These are phyloP conservation scores for Penicillium antarcticum DNA, from an alignment of 495 filamentous ascomycete species.

Conservation along the genomic window DNA sequence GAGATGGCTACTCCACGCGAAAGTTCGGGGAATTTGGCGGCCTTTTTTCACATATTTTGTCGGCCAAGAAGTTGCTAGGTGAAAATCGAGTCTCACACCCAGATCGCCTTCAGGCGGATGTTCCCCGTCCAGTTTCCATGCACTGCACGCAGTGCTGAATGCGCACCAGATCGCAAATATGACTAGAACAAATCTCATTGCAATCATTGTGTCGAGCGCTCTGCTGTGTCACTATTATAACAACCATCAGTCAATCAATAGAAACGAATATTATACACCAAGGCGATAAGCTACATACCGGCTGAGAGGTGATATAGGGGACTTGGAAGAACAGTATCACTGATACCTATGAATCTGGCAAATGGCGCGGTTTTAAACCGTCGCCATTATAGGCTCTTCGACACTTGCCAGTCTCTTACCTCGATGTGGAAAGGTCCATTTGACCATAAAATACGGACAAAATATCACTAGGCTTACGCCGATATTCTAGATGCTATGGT, in stretches of 20 bases:
- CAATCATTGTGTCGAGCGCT: not conserved
- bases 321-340: not conserved
- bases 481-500: not conserved
- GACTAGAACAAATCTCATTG: not conserved
- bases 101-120: not conserved
- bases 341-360: not conserved
- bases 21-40: not conserved
- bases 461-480: not conserved
- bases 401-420: not conserved
- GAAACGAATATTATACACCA: not conserved
- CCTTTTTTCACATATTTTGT: not conserved
- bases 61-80: not conserved
- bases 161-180: not conserved
- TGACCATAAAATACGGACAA: not conserved
- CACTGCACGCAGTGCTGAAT: not conserved
- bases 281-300: not conserved
- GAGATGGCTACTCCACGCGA: constrained; percentile 8
- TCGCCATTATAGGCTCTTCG: not conserved
- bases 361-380: not conserved
- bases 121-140: not conserved
- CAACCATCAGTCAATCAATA: not conserved
- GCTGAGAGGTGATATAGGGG: not conserved
- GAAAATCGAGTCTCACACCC: not conserved
- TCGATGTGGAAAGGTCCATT: not conserved
- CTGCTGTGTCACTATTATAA: not conserved